Evolutionary conservation across 108 stramenopile species (phyloP), one percentile per base, ranked within the genome.

Genomic region (Hondaea fermentalgiana): DNA sequence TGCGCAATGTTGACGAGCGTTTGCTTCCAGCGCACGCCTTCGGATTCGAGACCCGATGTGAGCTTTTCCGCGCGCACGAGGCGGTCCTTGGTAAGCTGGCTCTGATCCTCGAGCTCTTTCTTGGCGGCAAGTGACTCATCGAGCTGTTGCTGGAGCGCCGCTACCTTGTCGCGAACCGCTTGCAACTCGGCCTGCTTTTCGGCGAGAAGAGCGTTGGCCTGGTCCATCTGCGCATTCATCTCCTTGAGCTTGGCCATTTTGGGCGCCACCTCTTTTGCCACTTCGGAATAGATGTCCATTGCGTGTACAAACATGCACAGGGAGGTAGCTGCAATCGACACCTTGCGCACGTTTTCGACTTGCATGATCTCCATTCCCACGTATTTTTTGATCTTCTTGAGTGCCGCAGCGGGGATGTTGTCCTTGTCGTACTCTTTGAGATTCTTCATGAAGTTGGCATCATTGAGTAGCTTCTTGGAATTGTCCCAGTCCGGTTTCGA

Each of bases 391-490:
- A 95, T 57, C 88, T 93, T 93, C 64, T 91, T 90, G 72, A 94
- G 59, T 0, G 88, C 45, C 25, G 72, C 43, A 12, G 87, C 88
- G 29, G 57, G 57, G 57, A 94, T 93, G 90, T 94, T 94, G 89
- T 94, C 93, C 92, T 95, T 95, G 90, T 95, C 94, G 89, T 93
- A 95, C 35, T 53, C 72, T 88, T 90, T 93, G 29, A 95, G 88
- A 51, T 90, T 88, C 45, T 93, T 90, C 91, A 95, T 83, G 59
- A 95, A 94, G 64, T 89, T 51, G 3, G 72, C 14, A 49, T 91
- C 88, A 12, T 29, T 60, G 71, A 95, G 87, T 4, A 95, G 51
- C 88, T 92, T 92, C 91, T 95, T 95, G 43, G 94, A 89, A 10
- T 55, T 49, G 72, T 94, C 94, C 94, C 94, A 95, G 88, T 93